Evolutionary conservation across 495 filamentous ascomycete species (phyloP), one percentile per base, ranked within the genome.

Genomic region (Penicillium soppii): DNA sequence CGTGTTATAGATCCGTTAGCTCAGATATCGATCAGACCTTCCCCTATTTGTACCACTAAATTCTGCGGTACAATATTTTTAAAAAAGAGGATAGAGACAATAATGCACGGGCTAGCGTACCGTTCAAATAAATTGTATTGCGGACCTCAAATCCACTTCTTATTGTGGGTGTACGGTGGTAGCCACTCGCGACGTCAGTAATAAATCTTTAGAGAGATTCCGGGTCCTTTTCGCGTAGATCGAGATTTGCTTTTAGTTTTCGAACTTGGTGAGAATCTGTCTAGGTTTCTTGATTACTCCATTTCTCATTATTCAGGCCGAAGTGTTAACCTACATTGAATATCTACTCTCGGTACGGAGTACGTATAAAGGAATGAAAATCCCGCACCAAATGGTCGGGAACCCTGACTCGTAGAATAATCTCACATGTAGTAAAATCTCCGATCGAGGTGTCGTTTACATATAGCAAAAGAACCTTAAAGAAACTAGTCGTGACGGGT

Each of bases 1-100:
- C 53, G 48, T 56, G 53, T n/a, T 53, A 38, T 38, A 47, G 42
- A 47, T 48, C n/a, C 41, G 39, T 39, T 46, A 45, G 42, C 45
- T 43, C 53, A 26, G 43, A 35, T 32, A 51, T 35, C 43, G 44
- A 51, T 51, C 48, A 51, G 29, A 25, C 48, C 27, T 25, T 43
- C 15, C 48, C 39, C 10, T 32, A 49, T 41, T 40, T 7, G n/a
- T n/a, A n/a, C n/a, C n/a, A n/a, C n/a, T n/a, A n/a, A n/a, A n/a
- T n/a, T n/a, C n/a, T n/a, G n/a, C n/a, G 35, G 33, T 37, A 25
- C 21, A 32, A 5, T 3, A 32, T 10, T 10, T 15, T 8, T 2
- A 7, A 43, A 12, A 9, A 23, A 7, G 17, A 47, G 12, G 15
- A 15, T 10, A 6, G 27, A 45, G 8, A 33, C n/a, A 20, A n/a